phyloP scores from a whole-genome alignment of 768 basidiomycete species.

The Asterophora lycoperdoides region DNA sequence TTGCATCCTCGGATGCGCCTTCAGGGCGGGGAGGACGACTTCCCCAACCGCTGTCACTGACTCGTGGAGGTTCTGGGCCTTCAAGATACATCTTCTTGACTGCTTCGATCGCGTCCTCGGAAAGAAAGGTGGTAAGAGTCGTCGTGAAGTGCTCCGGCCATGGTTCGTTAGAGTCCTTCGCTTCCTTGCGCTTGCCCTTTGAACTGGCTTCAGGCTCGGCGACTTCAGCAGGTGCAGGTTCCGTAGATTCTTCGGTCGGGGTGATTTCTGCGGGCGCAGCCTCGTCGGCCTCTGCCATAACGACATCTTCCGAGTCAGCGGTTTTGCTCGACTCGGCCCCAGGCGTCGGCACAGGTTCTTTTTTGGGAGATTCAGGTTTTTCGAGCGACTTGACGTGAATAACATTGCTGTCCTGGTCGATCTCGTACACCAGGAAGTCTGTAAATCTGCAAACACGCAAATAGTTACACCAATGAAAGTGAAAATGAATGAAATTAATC shows the following conservation, averaged over 20 bases:
- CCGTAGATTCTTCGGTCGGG: constrained; percentile 11
- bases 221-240: constrained; percentile 6
- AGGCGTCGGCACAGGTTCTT: constrained; percentile 21
- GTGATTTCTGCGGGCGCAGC: constrained; percentile 5
- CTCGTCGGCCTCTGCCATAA: constrained; percentile 18
- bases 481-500: neutral
- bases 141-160: constrained; percentile 64
- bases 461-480: neutral
- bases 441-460: constrained; percentile 69
- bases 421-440: constrained; percentile 93
- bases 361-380: constrained; percentile 59
- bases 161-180: constrained; percentile 30
- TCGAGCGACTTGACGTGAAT: constrained; percentile 77
- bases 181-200: constrained; percentile 12
- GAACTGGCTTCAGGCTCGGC: constrained; percentile 5
- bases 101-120: constrained; percentile 51
- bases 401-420: constrained; percentile 75
- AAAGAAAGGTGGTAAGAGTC: constrained; percentile 59
- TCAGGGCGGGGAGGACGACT: constrained; percentile 37
- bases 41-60: constrained; percentile 75
- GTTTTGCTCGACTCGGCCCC: constrained; percentile 14
- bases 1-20: constrained; percentile 5
- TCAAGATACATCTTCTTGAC: constrained; percentile 76
- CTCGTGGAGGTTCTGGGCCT: constrained; percentile 73
- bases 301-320: constrained; percentile 16